Evolutionary conservation across 2,329 filamentous ascomycete genomes (phyloP), one percentile per base, ranked within the genome.

Genomic region (Colletotrichum eleusines): DNA sequence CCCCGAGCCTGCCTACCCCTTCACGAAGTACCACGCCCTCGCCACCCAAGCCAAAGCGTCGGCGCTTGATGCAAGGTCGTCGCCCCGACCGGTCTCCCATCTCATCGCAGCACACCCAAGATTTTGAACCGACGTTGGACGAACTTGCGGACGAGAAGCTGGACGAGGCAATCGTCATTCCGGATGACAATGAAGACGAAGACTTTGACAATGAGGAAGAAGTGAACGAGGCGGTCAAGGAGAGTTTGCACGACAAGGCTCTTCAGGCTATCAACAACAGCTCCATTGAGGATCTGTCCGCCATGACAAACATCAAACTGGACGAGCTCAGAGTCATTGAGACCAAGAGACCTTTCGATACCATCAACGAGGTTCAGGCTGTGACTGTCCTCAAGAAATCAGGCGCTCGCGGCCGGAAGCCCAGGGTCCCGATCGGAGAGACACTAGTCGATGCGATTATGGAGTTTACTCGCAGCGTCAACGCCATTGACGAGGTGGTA

Each of bases 231-330:
- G 61, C 69, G 7, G 66, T 73, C 14, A 72, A 74, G 31, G 73
- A 72, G 6, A 77, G 81, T n/a, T 80, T 79, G 48, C 78, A 79
- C 48, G 79, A 81, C 58, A 78, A 80, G 59, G 88, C 98, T 8
- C 84, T 98, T 35, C 87, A 90, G 9, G 97, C 94, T 76, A 90
- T 99, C 80, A 98, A 98, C 77, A 89, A 86, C 0, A 96, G 93
- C 78, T 89, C 90, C 6, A 83, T 89, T 12, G 88, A 91, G 44
- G 93, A 95, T 68, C 87, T 99, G 51, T 89, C 92, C 1, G 95
- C 97, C 74, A 91, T 98, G 72, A 94, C 94, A 0, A 91, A 90
- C 40, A 90, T 92, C 71, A 91, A 92, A 44, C 87, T 92, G 74
- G 88, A 90, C 7, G 86, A 91, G 57, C 90, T 95, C 1, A 86